phyloP scores from a whole-genome alignment of 1,284 basidiomycete genomes.

The Apiotrichum siamense region DNA sequence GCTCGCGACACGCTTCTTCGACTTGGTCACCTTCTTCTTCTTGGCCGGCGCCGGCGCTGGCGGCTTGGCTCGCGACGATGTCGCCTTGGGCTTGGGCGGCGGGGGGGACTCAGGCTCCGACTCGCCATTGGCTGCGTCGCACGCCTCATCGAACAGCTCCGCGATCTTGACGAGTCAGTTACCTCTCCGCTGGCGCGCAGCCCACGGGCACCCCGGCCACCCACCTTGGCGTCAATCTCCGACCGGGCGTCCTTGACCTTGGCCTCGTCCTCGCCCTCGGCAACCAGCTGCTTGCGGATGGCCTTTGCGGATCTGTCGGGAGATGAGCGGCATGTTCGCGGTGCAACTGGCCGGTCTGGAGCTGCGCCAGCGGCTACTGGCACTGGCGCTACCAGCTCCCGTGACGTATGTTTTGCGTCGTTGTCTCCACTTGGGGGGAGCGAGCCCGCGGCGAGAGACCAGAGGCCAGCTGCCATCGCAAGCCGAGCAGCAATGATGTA shows the following conservation, averaged over 20 bases:
- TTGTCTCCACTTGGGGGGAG: no score
- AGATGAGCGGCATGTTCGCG: no score
- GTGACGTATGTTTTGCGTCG: no score
- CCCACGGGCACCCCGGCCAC: conserved; percentile 1
- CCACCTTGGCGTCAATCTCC: conserved; percentile 40
- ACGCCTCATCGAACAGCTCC: conserved; percentile 36
- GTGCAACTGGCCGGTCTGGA: neutral
- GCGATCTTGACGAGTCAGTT: no score
- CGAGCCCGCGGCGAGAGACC: no score
- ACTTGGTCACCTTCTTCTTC: conserved; percentile 33
- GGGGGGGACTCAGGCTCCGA: neutral
- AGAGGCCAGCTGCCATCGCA: no score
- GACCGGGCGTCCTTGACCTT: conserved; percentile 35
- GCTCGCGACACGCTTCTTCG: conserved; percentile 11
- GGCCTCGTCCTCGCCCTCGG: conserved; percentile 33
- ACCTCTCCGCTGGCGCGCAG: neutral
- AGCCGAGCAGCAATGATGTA: no score
- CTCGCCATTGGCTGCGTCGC: neutral
- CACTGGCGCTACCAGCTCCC: no score
- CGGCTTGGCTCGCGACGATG: conserved; percentile 10
- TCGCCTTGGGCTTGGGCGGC: conserved; percentile 9
- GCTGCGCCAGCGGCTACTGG: no score
- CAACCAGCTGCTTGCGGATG: conserved; percentile 41
- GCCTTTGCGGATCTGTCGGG: conserved; percentile 41
- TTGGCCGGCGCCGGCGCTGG: conserved; percentile 20